Percentiles rank a stretch among this genome's conserved stretches.
Conservation (phyloP, 768 basidiomycete genomes). For the Galerina sulciceps region DNA sequence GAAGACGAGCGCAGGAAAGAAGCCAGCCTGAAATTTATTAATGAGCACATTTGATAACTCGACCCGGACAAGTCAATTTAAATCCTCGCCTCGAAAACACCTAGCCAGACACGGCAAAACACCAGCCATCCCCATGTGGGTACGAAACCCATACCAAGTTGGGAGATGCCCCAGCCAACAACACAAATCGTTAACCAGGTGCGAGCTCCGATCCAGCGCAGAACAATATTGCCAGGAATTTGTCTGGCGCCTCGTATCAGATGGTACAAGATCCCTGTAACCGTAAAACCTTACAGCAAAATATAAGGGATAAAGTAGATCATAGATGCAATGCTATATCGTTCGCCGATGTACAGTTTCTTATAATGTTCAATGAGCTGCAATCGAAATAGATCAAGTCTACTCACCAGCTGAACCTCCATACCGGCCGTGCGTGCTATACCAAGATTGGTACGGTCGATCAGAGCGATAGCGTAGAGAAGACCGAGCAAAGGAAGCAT, state of each 20-base stretch:
- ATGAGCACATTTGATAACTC: background rate
- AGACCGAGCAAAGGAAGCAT: conserved; percentile 38
- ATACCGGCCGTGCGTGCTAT: conserved; percentile 40
- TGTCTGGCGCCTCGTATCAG: conserved; percentile 35
- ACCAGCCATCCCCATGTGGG: conserved; percentile 30
- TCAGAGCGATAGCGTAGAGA: conserved; percentile 38
- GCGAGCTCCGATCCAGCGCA: conserved; percentile 29
- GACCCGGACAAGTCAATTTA: background rate
- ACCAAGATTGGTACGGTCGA: conserved; percentile 41
- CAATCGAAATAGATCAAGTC: background rate
- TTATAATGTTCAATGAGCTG: conserved; percentile 10
- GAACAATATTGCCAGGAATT: conserved; percentile 34
- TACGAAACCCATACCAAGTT: conserved; percentile 37
- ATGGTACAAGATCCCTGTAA: conserved; percentile 23
- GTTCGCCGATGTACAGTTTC: conserved; percentile 33
- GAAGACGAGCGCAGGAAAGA: conserved; percentile 46
- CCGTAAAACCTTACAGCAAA: conserved; percentile 29
- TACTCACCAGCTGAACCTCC: conserved; percentile 34
- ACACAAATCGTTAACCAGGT: conserved; percentile 31
- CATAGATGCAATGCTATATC: conserved; percentile 37
- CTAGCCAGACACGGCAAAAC: conserved; percentile 30
- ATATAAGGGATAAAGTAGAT: conserved; percentile 41
- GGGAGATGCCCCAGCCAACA: conserved; percentile 31
- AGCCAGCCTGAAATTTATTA: conserved; percentile 33
- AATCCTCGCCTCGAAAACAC: conserved; percentile 34